These are phyloP conservation scores for Fusarium longipes DNA, from an alignment of 2,329 filamentous ascomycete species.

Conservation along the genomic window DNA sequence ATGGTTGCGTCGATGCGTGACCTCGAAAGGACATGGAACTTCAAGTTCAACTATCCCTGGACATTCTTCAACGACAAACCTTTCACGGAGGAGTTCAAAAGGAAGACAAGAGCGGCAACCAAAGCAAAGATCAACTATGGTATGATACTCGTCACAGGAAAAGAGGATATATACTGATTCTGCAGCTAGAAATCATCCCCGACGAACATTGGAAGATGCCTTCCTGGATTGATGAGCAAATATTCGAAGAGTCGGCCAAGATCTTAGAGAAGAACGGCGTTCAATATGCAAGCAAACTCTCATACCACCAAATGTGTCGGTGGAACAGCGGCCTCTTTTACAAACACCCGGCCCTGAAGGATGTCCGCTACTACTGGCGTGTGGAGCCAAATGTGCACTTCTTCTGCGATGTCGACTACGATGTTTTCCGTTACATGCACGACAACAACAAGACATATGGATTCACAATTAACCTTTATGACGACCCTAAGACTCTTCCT, in stretches of 20 bases:
- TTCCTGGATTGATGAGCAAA: conserved; percentile 88
- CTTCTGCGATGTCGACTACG: conserved; percentile 98
- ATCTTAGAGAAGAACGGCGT: conserved; percentile 86
- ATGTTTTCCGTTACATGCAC: conserved; percentile 97
- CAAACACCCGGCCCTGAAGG: conserved; percentile 86
- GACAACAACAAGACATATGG: conserved; percentile 99
- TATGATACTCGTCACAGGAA: conserved; percentile 54
- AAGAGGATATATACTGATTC: conserved; percentile 1
- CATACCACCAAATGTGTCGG: conserved; percentile 98
- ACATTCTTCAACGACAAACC: conserved; percentile 98
- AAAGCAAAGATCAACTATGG: conserved; percentile 90
- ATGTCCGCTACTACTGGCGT: conserved; percentile 95
- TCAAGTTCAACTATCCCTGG: conserved; percentile 99
- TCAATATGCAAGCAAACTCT: conserved; percentile 88
- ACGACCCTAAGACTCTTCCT: conserved; percentile 86
- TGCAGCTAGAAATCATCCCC: conserved; percentile 79
- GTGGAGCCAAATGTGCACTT: conserved; percentile 99
- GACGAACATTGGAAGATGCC: conserved; percentile 94
- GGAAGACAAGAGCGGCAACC: conserved; percentile 80
- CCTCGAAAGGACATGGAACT: conserved; percentile 94
- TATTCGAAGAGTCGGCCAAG: conserved; percentile 86
- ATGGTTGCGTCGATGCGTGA: conserved; percentile 91
- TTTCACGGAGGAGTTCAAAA: conserved; percentile 94
- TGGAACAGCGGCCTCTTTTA: conserved; percentile 99
- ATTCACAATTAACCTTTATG: conserved; percentile 97